A percentile compares a stretch with the other conserved stretches of the same genome.
phyloP scores from a whole-genome alignment of 257 asterid species.

The Nicotiana attenuata region DNA sequence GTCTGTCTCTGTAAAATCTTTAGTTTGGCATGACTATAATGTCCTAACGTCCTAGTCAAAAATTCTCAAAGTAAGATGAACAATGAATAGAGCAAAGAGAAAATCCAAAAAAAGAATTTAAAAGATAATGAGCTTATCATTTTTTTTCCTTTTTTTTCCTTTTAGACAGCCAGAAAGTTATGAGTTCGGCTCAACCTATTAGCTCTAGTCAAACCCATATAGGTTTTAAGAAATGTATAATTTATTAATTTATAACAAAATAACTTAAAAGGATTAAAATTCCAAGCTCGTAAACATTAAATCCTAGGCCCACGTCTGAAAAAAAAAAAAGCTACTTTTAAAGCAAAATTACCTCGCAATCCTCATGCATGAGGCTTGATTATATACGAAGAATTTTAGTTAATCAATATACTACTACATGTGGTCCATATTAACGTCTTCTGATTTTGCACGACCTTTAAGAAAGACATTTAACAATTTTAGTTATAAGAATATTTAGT shows the following conservation, averaged over 20 bases:
- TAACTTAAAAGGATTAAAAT: no score
- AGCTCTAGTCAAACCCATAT: no score
- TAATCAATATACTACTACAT: background rate
- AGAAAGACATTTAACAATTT: background rate
- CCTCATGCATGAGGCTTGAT: background rate
- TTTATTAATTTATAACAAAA: no score
- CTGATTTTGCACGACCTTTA: background rate
- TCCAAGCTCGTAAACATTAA: no score
- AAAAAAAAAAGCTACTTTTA: background rate
- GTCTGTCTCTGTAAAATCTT: background rate
- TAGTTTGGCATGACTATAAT: background rate
- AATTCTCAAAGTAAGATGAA: background rate
- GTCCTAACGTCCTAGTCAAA: background rate
- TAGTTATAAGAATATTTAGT: background rate
- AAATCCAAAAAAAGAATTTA: no score
- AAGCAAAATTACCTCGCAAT: background rate
- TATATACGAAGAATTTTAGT: no score
- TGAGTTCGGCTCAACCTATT: no score
- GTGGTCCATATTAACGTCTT: background rate
- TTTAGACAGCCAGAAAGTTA: no score
- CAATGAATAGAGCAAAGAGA: background rate
- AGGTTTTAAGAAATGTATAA: no score
- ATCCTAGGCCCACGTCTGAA: fast-evolving
- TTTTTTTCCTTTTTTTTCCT: no score
- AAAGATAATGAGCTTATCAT: background rate